These are phyloP conservation scores for Calonectria honghensis DNA, from an alignment of 2,329 filamentous ascomycete genomes.

Conservation along the genomic window DNA sequence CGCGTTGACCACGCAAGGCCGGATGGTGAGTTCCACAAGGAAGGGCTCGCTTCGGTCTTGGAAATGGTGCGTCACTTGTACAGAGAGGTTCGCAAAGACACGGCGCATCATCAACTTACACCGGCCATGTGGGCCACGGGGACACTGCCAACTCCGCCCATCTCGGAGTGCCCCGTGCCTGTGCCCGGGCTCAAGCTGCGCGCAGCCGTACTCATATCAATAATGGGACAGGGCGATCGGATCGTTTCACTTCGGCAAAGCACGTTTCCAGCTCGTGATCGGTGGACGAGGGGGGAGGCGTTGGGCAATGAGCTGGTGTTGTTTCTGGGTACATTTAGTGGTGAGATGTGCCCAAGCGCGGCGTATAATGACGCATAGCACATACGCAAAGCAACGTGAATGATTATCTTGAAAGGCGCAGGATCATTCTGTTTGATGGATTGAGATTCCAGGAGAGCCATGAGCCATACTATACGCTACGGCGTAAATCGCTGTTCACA, in stretches of 20 bases:
- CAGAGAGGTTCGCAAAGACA: not conserved
- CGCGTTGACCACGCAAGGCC: not conserved
- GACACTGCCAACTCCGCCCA: not conserved
- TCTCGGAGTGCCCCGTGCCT: constrained; percentile 4
- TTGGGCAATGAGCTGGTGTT: not conserved
- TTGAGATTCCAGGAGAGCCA: not conserved
- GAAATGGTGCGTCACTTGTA: not conserved
- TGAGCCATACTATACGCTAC: not conserved
- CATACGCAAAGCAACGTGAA: not conserved
- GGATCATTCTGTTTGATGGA: not conserved
- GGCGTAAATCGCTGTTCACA: not conserved
- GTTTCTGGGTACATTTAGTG: not conserved
- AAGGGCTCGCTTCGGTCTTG: not conserved
- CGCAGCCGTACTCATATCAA: not conserved
- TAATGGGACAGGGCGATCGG: not conserved
- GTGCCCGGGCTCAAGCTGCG: not conserved
- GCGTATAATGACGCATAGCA: constrained; percentile 6
- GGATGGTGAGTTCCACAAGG: not conserved
- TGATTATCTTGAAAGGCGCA: not conserved
- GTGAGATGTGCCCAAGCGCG: constrained; percentile 5
- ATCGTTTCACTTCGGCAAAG: not conserved
- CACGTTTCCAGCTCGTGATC: not conserved
- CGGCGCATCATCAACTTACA: not conserved
- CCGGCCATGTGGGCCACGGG: constrained; percentile 22
- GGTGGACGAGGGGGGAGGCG: not conserved